These are phyloP conservation scores for Sideroxylon spinosum DNA, from an alignment of 179 eudicot species.

Conservation along the genomic window DNA sequence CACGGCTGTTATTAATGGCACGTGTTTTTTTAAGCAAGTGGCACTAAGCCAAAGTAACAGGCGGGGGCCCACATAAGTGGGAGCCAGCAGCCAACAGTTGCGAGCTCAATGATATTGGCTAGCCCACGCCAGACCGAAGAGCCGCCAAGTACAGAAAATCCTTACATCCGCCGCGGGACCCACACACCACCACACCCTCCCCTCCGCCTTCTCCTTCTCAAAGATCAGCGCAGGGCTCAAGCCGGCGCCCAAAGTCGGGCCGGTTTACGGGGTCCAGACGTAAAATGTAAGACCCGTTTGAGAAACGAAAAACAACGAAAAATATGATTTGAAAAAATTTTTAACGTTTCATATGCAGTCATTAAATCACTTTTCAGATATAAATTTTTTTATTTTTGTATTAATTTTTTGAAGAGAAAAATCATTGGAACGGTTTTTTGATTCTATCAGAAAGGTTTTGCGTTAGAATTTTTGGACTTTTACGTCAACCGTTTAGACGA, in stretches of 20 bases:
- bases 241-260: constrained; percentile 9
- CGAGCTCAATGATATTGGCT: constrained; percentile 30
- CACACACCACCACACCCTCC: constrained; percentile 3
- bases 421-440: no score
- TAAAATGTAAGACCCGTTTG: not conserved
- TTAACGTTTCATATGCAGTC: no score
- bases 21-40: no score
- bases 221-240: not conserved
- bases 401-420: no score
- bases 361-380: no score
- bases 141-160: constrained; percentile 26
- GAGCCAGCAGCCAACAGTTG: constrained; percentile 1
- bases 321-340: no score
- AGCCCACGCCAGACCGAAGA: constrained; percentile 31
- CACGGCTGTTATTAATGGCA: not conserved
- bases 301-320: no score
- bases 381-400: no score
- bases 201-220: not conserved
- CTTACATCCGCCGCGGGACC: constrained; percentile 11
- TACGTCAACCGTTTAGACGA: no score
- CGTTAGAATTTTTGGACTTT: no score
- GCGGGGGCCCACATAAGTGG: not conserved
- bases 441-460: no score
- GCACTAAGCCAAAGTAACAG: not conserved
- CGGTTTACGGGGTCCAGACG: constrained; percentile 10